Percentiles rank a stretch among this genome's conserved stretches.
phyloP scores from a whole-genome alignment of 257 asterid species.

The Anisodus tanguticus region DNA sequence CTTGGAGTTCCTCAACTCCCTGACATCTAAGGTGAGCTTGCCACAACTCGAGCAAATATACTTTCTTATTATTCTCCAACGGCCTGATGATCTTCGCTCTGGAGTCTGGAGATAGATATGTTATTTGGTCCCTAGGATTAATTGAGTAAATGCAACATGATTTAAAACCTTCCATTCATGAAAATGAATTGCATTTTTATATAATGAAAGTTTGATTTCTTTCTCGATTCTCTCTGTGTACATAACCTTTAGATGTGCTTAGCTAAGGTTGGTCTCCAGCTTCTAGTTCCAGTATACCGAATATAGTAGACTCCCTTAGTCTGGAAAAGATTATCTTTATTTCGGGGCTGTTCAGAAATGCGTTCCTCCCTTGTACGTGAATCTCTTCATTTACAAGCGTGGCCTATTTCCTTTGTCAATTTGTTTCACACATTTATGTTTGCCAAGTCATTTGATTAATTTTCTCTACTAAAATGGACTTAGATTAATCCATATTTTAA shows the following conservation, averaged over 20 bases:
- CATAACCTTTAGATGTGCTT: neutral
- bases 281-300: neutral
- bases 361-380: neutral
- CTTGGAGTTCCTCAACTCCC: neutral
- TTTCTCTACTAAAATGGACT: neutral
- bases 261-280: neutral
- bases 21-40: slow-evolving; percentile 18
- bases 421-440: neutral
- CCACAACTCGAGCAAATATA: neutral
- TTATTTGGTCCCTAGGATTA: neutral
- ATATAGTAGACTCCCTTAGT: no score
- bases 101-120: neutral
- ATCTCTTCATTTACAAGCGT: neutral
- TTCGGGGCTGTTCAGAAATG: neutral
- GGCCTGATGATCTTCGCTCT: neutral
- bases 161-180: neutral
- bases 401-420: neutral
- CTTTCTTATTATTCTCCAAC: neutral
- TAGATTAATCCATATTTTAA: neutral
- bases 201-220: neutral
- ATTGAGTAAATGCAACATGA: slow-evolving; percentile 14
- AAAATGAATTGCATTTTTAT: neutral
- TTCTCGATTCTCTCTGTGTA: neutral
- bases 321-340: neutral
- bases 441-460: neutral